phyloP scores from a whole-genome alignment of 768 basidiomycete species.

The Filobasidium floriforme region DNA sequence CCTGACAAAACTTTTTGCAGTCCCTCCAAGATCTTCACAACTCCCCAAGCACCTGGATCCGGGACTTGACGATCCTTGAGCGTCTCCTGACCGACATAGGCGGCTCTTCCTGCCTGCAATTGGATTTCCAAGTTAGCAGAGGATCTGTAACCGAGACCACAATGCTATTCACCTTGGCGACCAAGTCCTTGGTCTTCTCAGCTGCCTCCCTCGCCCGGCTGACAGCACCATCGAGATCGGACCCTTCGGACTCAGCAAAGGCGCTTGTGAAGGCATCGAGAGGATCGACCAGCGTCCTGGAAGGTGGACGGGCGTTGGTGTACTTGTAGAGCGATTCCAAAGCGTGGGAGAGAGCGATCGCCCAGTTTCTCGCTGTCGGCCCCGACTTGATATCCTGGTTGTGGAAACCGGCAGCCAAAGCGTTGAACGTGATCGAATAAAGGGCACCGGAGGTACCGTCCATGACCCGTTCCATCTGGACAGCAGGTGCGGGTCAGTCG shows the following conservation, averaged over 20 bases:
- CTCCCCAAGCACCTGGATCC: conserved; percentile 89
- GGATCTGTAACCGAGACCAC: no score
- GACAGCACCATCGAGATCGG: conserved; percentile 54
- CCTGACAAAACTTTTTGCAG: conserved; percentile 26
- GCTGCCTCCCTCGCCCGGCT: conserved; percentile 60
- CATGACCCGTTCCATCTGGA: conserved; percentile 68
- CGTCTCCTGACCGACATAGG: conserved; percentile 57
- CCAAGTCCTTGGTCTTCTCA: conserved; percentile 63
- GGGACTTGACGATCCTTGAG: conserved; percentile 59
- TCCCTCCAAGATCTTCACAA: conserved; percentile 50
- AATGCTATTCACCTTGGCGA: conserved; percentile 53
- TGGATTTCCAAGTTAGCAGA: no score
- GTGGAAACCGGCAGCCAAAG: conserved; percentile 68
- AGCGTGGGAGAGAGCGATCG: conserved; percentile 51
- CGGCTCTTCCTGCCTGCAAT: conserved; percentile 63
- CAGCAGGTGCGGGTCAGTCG: conserved; percentile 25
- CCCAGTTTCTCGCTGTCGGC: conserved; percentile 58
- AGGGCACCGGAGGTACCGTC: conserved; percentile 85
- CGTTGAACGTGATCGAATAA: conserved; percentile 63
- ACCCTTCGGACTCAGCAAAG: conserved; percentile 43
- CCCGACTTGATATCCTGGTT: conserved; percentile 31
- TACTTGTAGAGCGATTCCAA: conserved; percentile 32
- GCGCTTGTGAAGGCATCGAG: conserved; percentile 65
- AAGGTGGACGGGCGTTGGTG: conserved; percentile 64
- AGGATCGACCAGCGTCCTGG: conserved; percentile 87